Percentiles rank a stretch among this genome's conserved stretches.
Evolutionary conservation across 768 basidiomycete species (phyloP).

Genomic region (Tricholoma sp.): DNA sequence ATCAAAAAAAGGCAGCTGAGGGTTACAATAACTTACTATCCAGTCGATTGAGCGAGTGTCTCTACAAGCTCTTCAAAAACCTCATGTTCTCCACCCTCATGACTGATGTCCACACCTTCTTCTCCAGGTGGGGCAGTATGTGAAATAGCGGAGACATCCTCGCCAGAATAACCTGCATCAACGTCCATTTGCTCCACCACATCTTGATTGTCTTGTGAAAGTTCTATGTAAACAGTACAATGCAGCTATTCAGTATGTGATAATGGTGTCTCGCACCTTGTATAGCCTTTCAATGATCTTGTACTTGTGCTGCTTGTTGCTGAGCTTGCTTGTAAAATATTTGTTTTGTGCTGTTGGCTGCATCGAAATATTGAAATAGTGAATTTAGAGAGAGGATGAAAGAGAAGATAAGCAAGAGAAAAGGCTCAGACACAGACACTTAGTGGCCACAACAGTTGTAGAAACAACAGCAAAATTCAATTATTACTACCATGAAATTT

Average conservation of each 20-base stretch:
- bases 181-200: conserved; percentile 1
- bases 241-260: background rate
- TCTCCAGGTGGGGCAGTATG: conserved; percentile 5
- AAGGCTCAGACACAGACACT: too few relatives aligned
- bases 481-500: too few relatives aligned
- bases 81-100: conserved; percentile 8
- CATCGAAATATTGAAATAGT: too few relatives aligned
- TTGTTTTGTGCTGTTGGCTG: background rate
- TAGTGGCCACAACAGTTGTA: too few relatives aligned
- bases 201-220: background rate
- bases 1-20: background rate
- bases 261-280: background rate
- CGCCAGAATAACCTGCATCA: background rate
- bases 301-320: background rate
- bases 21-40: background rate
- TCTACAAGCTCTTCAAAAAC: conserved; percentile 7
- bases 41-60: background rate
- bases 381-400: too few relatives aligned
- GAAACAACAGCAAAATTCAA: too few relatives aligned
- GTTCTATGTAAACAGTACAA: background rate
- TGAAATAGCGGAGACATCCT: conserved; percentile 2
- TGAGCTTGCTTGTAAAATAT: background rate
- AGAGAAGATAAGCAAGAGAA: too few relatives aligned
- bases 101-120: conserved; percentile 9
- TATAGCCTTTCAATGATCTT: background rate